Evolutionary conservation across 2,329 filamentous ascomycete species (phyloP), one percentile per base, ranked within the genome.

Genomic region (Colletotrichum sp.): DNA sequence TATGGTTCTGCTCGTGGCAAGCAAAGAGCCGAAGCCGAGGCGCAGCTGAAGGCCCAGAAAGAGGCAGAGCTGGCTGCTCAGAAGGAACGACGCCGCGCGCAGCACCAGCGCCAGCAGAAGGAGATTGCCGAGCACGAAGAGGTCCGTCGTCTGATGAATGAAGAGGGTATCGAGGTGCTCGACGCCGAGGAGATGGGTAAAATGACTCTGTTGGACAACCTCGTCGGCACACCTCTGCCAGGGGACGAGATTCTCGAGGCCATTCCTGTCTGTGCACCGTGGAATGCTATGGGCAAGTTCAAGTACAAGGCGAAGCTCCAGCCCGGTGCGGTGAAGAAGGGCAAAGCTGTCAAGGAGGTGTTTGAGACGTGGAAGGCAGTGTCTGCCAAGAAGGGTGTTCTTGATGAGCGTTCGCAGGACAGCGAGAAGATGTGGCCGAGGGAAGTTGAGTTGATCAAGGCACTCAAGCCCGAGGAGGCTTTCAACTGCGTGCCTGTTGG

Each of bases 221-320:
- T 99, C 30, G 92, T 98, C 2, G 96, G 96, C 18, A 93, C 90
- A 2, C 95, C 96, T 0, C 87, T 95, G 2, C 90, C 93, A 0
- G 96, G 95, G 15, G 97, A 99, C 82, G 95, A 98, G 82, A 93
- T 96, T 44, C 85, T 96, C 10, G 92, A 94, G 79, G 89, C 87
- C 0, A 86, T 94, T 3, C 90, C 92, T 2, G 86, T 94, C 4
- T 94, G 93, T 80, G 93, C 90, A 6, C 93, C 93, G 3, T 94
- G 92, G 89, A 86, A 85, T 28, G 92, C 93, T 3, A 85, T 94
- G 79, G 88, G 85, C 4, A 91, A 91, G 72, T 95, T 94, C 86
- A 98, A 98, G 86, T 99, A 98, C 88, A 98, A 98, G 85, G 95
- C 93, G 70, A 99, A 99, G 88, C 85, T 99, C 80, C 97, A 99